phyloP scores from a whole-genome alignment of 2,329 filamentous ascomycete genomes.

The Didymella arachidicola region DNA sequence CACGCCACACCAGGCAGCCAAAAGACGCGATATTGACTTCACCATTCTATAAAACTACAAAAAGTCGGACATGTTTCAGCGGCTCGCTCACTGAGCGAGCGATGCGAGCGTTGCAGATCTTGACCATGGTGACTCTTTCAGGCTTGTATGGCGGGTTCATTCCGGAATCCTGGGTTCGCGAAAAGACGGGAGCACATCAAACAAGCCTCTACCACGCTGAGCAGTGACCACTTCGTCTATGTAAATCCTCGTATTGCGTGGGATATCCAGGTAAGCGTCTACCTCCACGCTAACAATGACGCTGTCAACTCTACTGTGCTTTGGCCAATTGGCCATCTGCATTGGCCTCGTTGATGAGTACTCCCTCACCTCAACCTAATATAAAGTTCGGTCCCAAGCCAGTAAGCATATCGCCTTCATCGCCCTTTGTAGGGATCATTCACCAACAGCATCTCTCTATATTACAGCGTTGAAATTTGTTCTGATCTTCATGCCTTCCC shows the following conservation, averaged over 20 bases:
- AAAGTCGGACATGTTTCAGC: conserved; percentile 12
- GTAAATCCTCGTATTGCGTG: conserved; percentile 35
- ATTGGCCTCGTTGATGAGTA: conserved; percentile 23
- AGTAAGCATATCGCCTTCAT: conserved; percentile 10
- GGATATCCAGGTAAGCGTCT: conserved; percentile 33
- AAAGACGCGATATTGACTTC: conserved; percentile 20
- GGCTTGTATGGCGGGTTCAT: conserved; percentile 5
- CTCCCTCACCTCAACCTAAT: conserved; percentile 21
- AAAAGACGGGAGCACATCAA: conserved; percentile 27
- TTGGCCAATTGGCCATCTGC: conserved; percentile 18
- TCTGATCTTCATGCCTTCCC: conserved; percentile 41
- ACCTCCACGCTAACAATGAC: conserved; percentile 35
- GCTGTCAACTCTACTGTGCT: conserved; percentile 22
- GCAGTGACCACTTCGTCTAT: conserved; percentile 24
- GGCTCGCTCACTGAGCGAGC: not conserved
- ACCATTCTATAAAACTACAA: conserved; percentile 7
- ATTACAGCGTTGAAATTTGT: too few relatives aligned
- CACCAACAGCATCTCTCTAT: not conserved
- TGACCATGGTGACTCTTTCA: conserved; percentile 4
- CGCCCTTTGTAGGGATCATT: not conserved
- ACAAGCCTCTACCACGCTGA: conserved; percentile 32
- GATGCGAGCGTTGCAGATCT: conserved; percentile 18
- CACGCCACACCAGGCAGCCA: conserved; percentile 22
- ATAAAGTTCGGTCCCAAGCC: conserved; percentile 40
- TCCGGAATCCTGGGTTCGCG: conserved; percentile 26